These are phyloP conservation scores for Botrytis pseudocinerea DNA, from an alignment of 2,329 filamentous ascomycete species.

Conservation along the genomic window DNA sequence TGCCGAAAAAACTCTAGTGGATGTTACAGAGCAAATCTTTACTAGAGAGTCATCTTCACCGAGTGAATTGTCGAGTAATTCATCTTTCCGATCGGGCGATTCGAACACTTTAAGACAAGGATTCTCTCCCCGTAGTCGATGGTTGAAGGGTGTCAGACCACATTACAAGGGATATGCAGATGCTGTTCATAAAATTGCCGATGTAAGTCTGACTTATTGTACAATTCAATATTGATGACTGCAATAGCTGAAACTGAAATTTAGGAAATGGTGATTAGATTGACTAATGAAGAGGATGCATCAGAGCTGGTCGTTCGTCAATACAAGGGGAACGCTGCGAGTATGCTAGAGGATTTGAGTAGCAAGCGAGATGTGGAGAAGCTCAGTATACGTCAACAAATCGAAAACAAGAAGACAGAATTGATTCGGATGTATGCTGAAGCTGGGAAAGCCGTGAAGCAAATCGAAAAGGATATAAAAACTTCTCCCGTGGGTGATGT, in stretches of 20 bases:
- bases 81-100: slow-evolving; percentile 17
- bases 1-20: slow-evolving; percentile 32
- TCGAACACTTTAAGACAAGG: slow-evolving; percentile 29
- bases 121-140: slow-evolving; percentile 26
- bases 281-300: slow-evolving; percentile 37
- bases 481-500: slow-evolving; percentile 26
- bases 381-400: slow-evolving; percentile 25
- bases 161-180: slow-evolving; percentile 37
- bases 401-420: slow-evolving; percentile 31
- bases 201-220: slow-evolving; percentile 33
- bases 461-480: slow-evolving; percentile 28
- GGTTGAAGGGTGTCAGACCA: slow-evolving; percentile 37
- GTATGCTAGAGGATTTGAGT: slow-evolving; percentile 32
- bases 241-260: slow-evolving; percentile 28
- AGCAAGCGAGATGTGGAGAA: slow-evolving; percentile 29
- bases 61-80: slow-evolving; percentile 11
- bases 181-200: slow-evolving; percentile 37
- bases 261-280: slow-evolving; percentile 38
- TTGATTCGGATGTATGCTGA: slow-evolving; percentile 31
- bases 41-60: slow-evolving; percentile 5
- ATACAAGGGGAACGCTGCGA: slow-evolving; percentile 37
- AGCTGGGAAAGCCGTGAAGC: slow-evolving; percentile 27
- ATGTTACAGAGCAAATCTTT: background rate
- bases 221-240: background rate
- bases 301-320: slow-evolving; percentile 36